Conservation (phyloP, 2,329 filamentous ascomycete genomes). For the Blastomyces emzantsi region DNA sequence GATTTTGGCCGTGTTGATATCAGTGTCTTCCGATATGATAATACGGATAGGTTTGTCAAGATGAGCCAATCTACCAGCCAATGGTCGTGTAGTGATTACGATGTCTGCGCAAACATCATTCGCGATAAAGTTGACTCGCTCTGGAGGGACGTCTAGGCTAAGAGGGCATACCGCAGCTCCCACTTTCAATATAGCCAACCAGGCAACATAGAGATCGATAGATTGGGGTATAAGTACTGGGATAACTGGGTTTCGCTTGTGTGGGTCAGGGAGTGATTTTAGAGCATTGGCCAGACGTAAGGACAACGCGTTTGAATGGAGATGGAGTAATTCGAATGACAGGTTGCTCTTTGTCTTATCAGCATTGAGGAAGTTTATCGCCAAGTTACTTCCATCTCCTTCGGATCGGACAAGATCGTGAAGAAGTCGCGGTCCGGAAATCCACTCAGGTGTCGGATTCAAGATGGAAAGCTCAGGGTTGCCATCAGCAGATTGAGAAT, state of each 20-base stretch:
- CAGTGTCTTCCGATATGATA: constrained; percentile 29
- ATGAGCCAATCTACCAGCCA: constrained; percentile 19
- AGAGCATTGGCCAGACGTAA: constrained; percentile 35
- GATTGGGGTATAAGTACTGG: constrained; percentile 72
- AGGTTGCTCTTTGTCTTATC: constrained; percentile 41
- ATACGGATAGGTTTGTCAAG: constrained; percentile 20
- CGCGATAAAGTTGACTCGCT: constrained; percentile 71
- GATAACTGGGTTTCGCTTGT: constrained; percentile 42
- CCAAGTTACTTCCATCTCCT: constrained; percentile 33
- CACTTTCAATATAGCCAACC: constrained; percentile 68
- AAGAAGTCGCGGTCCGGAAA: constrained; percentile 49
- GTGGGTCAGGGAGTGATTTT: constrained; percentile 16
- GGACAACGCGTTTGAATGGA: constrained; percentile 49
- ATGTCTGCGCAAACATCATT: constrained; percentile 63
- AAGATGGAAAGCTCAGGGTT: constrained; percentile 44
- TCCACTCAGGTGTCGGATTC: constrained; percentile 45
- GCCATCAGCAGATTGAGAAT: constrained; percentile 2
- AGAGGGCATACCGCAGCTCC: constrained; percentile 82
- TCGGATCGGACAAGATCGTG: constrained; percentile 53
- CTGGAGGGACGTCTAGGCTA: constrained; percentile 64
- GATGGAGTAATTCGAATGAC: constrained; percentile 57
- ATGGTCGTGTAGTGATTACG: constrained; percentile 50
- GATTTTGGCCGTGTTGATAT: constrained; percentile 21
- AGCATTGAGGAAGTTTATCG: constrained; percentile 55
- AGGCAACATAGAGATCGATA: constrained; percentile 65